Percentiles rank a stretch among this genome's conserved stretches.
These are phyloP conservation scores for Quercus phellos DNA, from an alignment of 331 rosid species.

Conservation along the genomic window DNA sequence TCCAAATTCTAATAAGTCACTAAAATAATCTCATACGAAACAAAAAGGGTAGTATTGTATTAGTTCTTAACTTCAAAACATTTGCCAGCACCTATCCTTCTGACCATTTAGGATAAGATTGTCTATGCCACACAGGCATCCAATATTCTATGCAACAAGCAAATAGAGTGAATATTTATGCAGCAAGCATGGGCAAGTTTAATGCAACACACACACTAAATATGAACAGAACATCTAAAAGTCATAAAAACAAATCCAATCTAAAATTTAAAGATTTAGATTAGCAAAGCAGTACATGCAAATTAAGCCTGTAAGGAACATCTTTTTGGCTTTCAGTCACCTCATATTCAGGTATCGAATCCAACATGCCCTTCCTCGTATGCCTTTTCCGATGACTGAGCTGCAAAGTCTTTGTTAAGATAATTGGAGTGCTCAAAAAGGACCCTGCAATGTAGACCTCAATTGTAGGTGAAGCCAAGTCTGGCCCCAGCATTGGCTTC, in stretches of 20 bases:
- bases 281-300: constrained; percentile 42
- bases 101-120: neutral
- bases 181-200: neutral
- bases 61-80: neutral
- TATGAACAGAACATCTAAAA: neutral
- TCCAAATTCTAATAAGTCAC: neutral
- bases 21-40: neutral
- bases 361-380: constrained; percentile 45
- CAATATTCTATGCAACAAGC: constrained; percentile 1
- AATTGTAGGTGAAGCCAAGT: constrained; percentile 43
- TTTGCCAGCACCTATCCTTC: neutral
- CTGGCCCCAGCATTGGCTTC: constrained; percentile 40
- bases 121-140: neutral
- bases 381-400: constrained; percentile 44
- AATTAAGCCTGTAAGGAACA: constrained; percentile 31
- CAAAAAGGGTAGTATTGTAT: neutral
- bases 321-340: constrained; percentile 41
- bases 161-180: too few species aligned
- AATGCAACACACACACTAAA: constrained; percentile 6
- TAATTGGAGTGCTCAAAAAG: constrained; percentile 60
- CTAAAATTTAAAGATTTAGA: neutral
- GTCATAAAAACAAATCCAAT: neutral
- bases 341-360: constrained; percentile 65
- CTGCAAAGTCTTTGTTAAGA: constrained; percentile 58
- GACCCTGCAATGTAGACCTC: constrained; percentile 87